Evolutionary conservation across 768 basidiomycete genomes (phyloP), one percentile per base, ranked within the genome.

Genomic region (Nidularia sp.): DNA sequence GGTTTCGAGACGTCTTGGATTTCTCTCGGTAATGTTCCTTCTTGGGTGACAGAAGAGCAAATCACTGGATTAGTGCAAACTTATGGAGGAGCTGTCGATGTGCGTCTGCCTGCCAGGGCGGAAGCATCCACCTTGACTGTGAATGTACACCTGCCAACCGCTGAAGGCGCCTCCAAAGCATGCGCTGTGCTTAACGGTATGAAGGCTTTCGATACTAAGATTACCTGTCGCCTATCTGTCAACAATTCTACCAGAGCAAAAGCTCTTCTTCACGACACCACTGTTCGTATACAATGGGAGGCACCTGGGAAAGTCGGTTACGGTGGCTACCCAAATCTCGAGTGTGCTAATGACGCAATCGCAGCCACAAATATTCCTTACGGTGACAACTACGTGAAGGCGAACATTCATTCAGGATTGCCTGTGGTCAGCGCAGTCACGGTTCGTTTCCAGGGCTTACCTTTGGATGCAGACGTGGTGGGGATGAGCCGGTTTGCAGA

Each of bases 1-100:
- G 84, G 84, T 1, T 85, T 90, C 41, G 89, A 93, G 58, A 84
- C 84, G 0, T 78, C 76, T 5, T 82, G 80, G 71, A 60, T 90
- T 6, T 68, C 75, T 35, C 55, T 92, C 1, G 70, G 71, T 4
- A 79, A 84, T 22, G 60, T 91, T 3, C 78, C 80, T 0, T 36
- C 54, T 0, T 54, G 54, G 0, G 68, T 76, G 10, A 64, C 68
- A 1, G 55, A 67, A 0, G 58, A 54, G 0, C 65, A 67, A 0
- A 52, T 91, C 6, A 54, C 55, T 2, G 39, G 58, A 1, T 48
- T 83, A 0, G 67, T 87, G 13, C 45, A 58, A 0, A 65, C 66
- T 0, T 85, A 79, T 55, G 85, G 85, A 1, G 61, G 70, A 13
- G 70, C 84, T 4, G 59, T 70, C 0, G 72, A 70, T 0, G 41